phyloP scores from a whole-genome alignment of 2,329 filamentous ascomycete genomes.

The Zelopaecilomyces penicillatus region DNA sequence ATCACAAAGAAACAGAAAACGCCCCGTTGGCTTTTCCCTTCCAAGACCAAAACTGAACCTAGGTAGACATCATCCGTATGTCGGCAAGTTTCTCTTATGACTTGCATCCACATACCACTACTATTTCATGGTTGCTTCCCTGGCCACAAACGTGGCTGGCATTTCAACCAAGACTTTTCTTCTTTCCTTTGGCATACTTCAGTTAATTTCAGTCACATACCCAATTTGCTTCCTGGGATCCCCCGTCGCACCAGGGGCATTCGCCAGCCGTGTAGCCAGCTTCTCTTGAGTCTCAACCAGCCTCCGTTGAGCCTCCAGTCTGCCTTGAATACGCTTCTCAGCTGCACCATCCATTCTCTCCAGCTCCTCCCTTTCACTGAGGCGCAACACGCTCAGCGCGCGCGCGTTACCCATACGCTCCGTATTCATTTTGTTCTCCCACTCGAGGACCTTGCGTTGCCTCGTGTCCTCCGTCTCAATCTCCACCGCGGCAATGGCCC shows the following conservation, averaged over 20 bases:
- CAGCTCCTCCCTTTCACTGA: slow-evolving; percentile 43
- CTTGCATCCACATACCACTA: no score
- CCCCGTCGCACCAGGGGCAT: slow-evolving; percentile 18
- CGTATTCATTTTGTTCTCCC: slow-evolving; percentile 37
- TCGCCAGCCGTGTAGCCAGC: slow-evolving; percentile 36
- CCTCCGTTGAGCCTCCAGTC: slow-evolving; percentile 43
- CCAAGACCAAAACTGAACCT: no score
- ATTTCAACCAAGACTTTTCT: no score
- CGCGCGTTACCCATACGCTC: slow-evolving; percentile 41
- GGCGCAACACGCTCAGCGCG: slow-evolving; percentile 39
- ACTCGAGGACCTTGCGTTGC: slow-evolving; percentile 38
- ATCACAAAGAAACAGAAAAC: no score
- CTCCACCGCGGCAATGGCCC: slow-evolving; percentile 39
- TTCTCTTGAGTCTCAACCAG: slow-evolving; percentile 40
- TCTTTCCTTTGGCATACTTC: slow-evolving; percentile 1
- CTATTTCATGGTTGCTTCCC: no score
- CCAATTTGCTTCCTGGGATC: slow-evolving; percentile 42
- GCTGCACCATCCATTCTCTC: slow-evolving; percentile 39
- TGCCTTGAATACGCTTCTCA: slow-evolving; percentile 35
- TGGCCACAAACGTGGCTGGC: no score
- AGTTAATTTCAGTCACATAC: slow-evolving; percentile 46
- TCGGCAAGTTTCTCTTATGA: no score
- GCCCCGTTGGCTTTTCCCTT: no score
- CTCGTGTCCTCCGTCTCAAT: slow-evolving; percentile 35
- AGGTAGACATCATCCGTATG: no score